Evolutionary conservation across 164 flowering plant genomes (phyloP), one percentile per base, ranked within the genome.

Genomic region (Vitis rupestris): DNA sequence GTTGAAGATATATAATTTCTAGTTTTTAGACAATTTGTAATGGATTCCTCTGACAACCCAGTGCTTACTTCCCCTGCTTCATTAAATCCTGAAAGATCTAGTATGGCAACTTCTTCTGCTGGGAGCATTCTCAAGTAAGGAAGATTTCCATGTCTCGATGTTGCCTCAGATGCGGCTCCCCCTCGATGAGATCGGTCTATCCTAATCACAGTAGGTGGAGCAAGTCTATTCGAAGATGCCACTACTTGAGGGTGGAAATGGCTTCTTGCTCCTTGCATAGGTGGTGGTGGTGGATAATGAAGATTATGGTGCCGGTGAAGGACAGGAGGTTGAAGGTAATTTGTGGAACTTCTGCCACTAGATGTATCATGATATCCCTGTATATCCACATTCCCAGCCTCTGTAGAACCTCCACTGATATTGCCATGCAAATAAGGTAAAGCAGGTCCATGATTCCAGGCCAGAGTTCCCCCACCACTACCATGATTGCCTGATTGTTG

Each of bases 51-150:
- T 3, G 91, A 70, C 70, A 95, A 74, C 58, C 98, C 96, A 29
- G 93, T 85, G 52, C 69, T 88, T 8, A 88, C 98, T 71, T 76
- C 75, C 8, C 78, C 83, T 16, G 66, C 82, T 70, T 84, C 92
- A 69, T 83, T 78, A 61, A 70, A 71, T 23, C 81, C 90, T 48
- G 91, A 80, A 59, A 80, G 17, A 68, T 88, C 92, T 12, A 89
- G 76, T 27, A 90, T 66, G 14, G 90, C 93, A 72, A 86, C 86
- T 59, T 84, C 98, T 79, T 89, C 93, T 66, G 73, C 78, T 4
- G 86, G 87, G 2, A 91, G 73, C 68, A 82, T 67, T 75, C 90
- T 88, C 76, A 89, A 63, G 60, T 76, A 83, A 60, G 90, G 85
- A 59, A 70, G 69, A 63, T 74, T 78, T 11, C 69, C 82, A 27